Percentiles rank a stretch among this genome's conserved stretches.
These are phyloP conservation scores for Tolypocladium tundrense DNA, from an alignment of 2,329 filamentous ascomycete species.

Conservation along the genomic window DNA sequence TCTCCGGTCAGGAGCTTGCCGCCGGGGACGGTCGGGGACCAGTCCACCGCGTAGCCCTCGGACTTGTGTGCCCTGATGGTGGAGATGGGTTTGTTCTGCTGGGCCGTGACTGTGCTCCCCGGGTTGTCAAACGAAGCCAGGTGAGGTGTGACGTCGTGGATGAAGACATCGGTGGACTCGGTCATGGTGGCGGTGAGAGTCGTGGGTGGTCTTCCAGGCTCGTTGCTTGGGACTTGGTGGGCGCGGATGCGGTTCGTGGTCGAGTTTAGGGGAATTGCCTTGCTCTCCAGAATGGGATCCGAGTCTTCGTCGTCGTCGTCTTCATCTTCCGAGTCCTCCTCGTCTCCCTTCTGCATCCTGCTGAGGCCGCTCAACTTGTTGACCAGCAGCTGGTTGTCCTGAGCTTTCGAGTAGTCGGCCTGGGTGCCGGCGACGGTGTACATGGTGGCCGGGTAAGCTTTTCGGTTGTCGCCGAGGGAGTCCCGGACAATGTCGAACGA, in stretches of 20 bases:
- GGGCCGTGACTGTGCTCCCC: slow-evolving; percentile 66
- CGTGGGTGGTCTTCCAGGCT: slow-evolving; percentile 60
- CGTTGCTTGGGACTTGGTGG: slow-evolving; percentile 66
- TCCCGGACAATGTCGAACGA: slow-evolving; percentile 91
- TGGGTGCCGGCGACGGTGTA: slow-evolving; percentile 94
- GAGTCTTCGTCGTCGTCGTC: slow-evolving; percentile 65
- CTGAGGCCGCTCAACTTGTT: slow-evolving; percentile 92
- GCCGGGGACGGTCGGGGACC: slow-evolving; percentile 67
- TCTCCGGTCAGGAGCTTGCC: slow-evolving; percentile 90
- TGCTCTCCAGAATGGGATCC: slow-evolving; percentile 90
- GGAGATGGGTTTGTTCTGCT: slow-evolving; percentile 79
- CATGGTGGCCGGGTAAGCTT: slow-evolving; percentile 88
- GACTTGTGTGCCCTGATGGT: slow-evolving; percentile 85
- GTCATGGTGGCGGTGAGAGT: slow-evolving; percentile 89
- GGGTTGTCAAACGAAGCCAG: slow-evolving; percentile 84
- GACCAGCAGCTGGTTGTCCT: slow-evolving; percentile 89
- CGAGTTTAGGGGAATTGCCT: slow-evolving; percentile 72
- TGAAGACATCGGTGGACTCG: slow-evolving; percentile 77
- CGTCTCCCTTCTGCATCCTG: slow-evolving; percentile 64
- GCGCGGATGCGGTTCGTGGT: slow-evolving; percentile 91
- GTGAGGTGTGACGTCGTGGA: slow-evolving; percentile 90
- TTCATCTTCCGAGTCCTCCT: slow-evolving; percentile 59
- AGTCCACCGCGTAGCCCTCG: slow-evolving; percentile 95
- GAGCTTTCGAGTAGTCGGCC: slow-evolving; percentile 62
- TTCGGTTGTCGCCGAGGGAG: slow-evolving; percentile 76